Conservation (phyloP, 169 alveolate genomes). For the Cyclospora cayetanensis region DNA sequence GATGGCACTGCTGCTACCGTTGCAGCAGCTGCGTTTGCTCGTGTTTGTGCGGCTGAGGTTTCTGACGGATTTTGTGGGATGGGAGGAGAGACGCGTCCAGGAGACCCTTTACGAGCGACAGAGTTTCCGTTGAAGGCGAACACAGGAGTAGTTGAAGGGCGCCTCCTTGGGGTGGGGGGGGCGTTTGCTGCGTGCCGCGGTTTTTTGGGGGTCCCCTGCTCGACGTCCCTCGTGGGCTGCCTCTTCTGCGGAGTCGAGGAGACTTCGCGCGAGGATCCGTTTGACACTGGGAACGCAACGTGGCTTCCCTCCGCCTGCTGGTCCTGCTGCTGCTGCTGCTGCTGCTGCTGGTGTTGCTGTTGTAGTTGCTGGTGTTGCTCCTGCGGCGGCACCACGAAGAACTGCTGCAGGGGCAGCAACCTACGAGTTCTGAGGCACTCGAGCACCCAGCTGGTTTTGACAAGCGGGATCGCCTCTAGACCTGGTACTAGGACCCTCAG, state of each 20-base stretch:
- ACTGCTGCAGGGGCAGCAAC: conserved; percentile 28
- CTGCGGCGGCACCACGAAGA: background rate
- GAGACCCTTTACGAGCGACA: too few relatives aligned
- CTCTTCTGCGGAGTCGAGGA: background rate
- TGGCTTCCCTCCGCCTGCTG: background rate
- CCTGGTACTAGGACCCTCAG: background rate
- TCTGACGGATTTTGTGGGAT: too few relatives aligned
- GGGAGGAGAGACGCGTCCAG: too few relatives aligned
- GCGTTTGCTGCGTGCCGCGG: too few relatives aligned
- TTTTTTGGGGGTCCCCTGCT: background rate
- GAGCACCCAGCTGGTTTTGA: background rate
- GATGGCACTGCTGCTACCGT: background rate
- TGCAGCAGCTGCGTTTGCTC: background rate
- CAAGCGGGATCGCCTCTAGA: conserved; percentile 5
- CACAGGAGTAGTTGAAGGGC: too few relatives aligned
- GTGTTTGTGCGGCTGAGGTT: background rate
- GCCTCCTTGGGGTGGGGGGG: too few relatives aligned
- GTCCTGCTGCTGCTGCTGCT: background rate
- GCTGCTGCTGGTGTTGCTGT: background rate
- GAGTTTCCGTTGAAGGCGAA: too few relatives aligned
- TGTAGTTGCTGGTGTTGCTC: background rate
- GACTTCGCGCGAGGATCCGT: background rate
- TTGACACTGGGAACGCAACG: background rate
- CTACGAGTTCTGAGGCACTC: background rate
- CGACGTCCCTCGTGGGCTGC: background rate